These are phyloP conservation scores for Spizellomyces sp. DNA, from an alignment of 192 early-diverging fungal species.

Conservation along the genomic window DNA sequence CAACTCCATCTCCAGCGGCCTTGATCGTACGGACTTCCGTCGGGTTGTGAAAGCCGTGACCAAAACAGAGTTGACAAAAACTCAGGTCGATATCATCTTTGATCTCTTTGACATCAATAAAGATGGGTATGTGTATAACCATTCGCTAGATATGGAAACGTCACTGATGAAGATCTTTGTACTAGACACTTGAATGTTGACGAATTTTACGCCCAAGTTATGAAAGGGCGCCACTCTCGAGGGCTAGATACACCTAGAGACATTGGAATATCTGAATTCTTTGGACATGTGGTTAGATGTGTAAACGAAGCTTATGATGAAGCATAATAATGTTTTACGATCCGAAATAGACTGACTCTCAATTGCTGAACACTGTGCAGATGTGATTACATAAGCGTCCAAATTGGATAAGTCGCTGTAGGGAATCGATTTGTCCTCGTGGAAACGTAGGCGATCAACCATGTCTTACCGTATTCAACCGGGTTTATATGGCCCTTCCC, in stretches of 20 bases:
- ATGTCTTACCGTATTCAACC: no score
- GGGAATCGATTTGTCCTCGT: no score
- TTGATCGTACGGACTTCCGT: conserved; percentile 28
- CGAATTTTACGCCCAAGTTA: conserved; percentile 36
- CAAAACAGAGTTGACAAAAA: conserved; percentile 28
- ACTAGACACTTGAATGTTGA: conserved; percentile 22
- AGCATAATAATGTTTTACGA: not conserved
- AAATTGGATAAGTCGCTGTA: no score
- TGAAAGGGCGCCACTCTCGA: conserved; percentile 28
- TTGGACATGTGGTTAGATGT: conserved; percentile 9
- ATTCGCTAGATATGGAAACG: not conserved
- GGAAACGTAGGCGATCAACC: no score
- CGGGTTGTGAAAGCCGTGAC: conserved; percentile 33
- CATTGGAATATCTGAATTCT: conserved; percentile 14
- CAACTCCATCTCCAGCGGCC: conserved; percentile 25
- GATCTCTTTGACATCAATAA: conserved; percentile 33
- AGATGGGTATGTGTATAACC: conserved; percentile 12
- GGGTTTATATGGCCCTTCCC: no score
- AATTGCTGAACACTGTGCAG: no score
- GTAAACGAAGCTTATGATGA: conserved; percentile 21
- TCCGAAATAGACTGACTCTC: no score
- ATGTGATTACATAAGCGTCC: no score
- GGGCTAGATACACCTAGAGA: conserved; percentile 22
- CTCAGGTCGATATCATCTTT: conserved; percentile 40
- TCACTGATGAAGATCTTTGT: not conserved